phyloP scores from a whole-genome alignment of 345 rosid genomes.

The Clarkia xantiana region DNA sequence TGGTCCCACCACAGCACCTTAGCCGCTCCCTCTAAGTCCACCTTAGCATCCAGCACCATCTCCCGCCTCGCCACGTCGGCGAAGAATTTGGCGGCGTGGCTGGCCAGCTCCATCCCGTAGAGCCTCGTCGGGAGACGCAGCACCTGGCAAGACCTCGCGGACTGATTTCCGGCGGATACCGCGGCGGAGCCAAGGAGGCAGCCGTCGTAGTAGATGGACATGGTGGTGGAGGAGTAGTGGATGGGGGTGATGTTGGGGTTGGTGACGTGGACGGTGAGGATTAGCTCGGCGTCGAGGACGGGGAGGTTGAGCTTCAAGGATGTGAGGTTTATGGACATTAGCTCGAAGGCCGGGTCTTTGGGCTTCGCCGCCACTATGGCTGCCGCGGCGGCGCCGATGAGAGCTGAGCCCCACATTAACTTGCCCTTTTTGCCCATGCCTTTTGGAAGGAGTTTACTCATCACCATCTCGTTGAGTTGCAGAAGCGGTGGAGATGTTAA shows the following conservation, averaged over 20 bases:
- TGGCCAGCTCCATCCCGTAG: conserved; percentile 65
- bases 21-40: conserved; percentile 61
- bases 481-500: no score
- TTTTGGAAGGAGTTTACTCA: no score
- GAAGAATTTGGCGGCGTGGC: conserved; percentile 51
- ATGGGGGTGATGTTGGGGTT: conserved; percentile 63
- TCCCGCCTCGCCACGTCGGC: conserved; percentile 60
- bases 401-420: conserved; percentile 72
- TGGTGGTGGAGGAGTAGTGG: conserved; percentile 56
- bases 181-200: conserved; percentile 52
- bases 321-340: conserved; percentile 59
- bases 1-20: conserved; percentile 79
- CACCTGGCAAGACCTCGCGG: conserved; percentile 47
- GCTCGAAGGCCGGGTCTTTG: conserved; percentile 71
- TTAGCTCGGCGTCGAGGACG: conserved; percentile 53
- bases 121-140: conserved; percentile 58
- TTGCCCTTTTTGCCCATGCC: conserved; percentile 20
- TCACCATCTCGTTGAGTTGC: no score
- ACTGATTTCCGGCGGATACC: conserved; percentile 62
- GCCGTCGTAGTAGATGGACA: conserved; percentile 90
- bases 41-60: conserved; percentile 64
- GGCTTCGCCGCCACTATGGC: conserved; percentile 45
- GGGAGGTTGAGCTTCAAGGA: conserved; percentile 69
- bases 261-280: conserved; percentile 73
- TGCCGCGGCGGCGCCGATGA: conserved; percentile 35